Conservation (phyloP, 495 filamentous ascomycete species). For the Penicillium turbatum region DNA sequence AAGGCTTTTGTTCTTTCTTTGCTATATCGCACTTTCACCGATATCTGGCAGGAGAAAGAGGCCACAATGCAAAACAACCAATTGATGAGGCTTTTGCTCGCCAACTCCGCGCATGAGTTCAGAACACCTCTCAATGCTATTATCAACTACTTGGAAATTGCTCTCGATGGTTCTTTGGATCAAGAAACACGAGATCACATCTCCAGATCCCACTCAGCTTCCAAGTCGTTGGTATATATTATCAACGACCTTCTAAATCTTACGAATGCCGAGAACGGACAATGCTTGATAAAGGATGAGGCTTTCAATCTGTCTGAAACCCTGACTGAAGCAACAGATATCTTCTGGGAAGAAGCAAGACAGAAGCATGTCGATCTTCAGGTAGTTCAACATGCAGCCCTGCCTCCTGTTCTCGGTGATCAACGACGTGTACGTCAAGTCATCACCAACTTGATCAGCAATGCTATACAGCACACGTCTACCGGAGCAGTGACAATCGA, state of each 20-base stretch:
- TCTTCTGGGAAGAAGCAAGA: constrained; percentile 68
- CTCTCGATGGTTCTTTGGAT: constrained; percentile 73
- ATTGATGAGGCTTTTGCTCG: constrained; percentile 69
- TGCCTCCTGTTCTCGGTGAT: constrained; percentile 86
- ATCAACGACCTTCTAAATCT: constrained; percentile 91
- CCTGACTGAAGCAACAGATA: constrained; percentile 67
- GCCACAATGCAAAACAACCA: constrained; percentile 73
- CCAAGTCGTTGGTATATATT: constrained; percentile 85
- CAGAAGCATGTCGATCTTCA: constrained; percentile 69
- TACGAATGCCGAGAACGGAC: constrained; percentile 79
- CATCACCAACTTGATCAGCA: constrained; percentile 74
- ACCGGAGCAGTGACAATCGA: constrained; percentile 67
- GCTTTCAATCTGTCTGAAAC: constrained; percentile 68
- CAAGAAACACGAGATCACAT: constrained; percentile 80
- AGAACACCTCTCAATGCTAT: constrained; percentile 89
- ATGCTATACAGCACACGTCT: constrained; percentile 75
- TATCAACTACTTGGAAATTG: constrained; percentile 92
- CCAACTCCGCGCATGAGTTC: constrained; percentile 89
- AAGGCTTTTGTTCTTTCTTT: constrained; percentile 82
- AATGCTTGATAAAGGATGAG: constrained; percentile 72
- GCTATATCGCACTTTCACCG: constrained; percentile 80
- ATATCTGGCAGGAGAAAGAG: constrained; percentile 88
- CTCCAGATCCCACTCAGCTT: constrained; percentile 80
- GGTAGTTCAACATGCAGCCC: constrained; percentile 59
- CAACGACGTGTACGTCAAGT: constrained; percentile 76